Conservation (phyloP, 1,284 basidiomycete species). For the Sporisorium exsertum region DNA sequence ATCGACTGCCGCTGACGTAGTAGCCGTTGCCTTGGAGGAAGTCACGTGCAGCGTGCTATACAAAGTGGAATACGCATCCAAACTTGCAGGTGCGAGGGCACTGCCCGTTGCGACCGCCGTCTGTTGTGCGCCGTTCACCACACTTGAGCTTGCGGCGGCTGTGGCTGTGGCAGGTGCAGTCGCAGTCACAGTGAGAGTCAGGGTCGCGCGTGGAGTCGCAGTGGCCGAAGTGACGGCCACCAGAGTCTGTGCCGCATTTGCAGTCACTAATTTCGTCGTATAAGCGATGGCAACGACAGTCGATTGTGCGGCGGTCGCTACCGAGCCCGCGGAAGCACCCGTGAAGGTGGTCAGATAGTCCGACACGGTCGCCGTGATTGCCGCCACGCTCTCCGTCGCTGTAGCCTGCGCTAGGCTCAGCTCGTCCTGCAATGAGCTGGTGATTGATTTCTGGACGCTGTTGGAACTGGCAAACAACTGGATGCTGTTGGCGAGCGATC, state of each 20-base stretch:
- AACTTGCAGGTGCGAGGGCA: not conserved
- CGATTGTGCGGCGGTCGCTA: constrained; percentile 1
- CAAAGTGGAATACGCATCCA: constrained; percentile 7
- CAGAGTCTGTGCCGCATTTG: not conserved
- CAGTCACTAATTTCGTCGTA: constrained; percentile 6
- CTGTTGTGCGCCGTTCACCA: not conserved
- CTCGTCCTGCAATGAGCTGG: constrained; percentile 34
- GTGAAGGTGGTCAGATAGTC: constrained; percentile 28
- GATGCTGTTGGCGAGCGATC: constrained; percentile 42
- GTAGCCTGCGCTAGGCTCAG: constrained; percentile 30
- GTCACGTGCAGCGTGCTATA: not conserved
- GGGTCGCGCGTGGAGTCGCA: not conserved
- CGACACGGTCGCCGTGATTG: constrained; percentile 37
- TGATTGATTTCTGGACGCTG: constrained; percentile 35
- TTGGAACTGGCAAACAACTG: constrained; percentile 44
- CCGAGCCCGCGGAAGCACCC: constrained; percentile 1
- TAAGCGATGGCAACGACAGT: constrained; percentile 10
- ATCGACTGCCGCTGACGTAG: not conserved
- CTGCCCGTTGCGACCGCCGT: not conserved
- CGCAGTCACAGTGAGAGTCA: constrained; percentile 6
- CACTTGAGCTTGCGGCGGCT: not conserved
- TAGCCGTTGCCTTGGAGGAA: not conserved
- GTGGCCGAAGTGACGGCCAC: not conserved
- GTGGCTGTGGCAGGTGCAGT: not conserved
- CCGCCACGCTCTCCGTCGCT: constrained; percentile 23